phyloP scores from a whole-genome alignment of 2,329 filamentous ascomycete genomes.

The Fusarium penzigii region DNA sequence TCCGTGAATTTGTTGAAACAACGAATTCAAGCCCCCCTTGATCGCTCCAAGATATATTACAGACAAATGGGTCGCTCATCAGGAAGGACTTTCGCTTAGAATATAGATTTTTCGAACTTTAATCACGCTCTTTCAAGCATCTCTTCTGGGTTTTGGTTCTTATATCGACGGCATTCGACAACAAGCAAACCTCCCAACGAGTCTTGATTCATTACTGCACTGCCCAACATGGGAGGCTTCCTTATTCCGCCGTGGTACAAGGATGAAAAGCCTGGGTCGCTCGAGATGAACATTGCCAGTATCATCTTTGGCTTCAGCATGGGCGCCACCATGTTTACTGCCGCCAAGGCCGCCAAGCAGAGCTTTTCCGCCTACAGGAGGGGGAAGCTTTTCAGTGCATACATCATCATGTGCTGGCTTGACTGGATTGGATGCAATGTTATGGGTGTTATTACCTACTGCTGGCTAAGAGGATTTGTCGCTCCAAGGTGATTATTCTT shows the following conservation, averaged over 20 bases:
- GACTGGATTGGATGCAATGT: slow-evolving; percentile 19
- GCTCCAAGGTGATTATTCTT: slow-evolving; percentile 7
- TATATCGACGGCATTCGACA: too few species aligned
- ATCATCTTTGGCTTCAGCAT: slow-evolving; percentile 20
- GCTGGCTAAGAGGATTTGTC: slow-evolving; percentile 6
- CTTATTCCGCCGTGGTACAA: slow-evolving; percentile 17
- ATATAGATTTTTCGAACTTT: too few species aligned
- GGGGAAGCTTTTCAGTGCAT: slow-evolving; percentile 8
- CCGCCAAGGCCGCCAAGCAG: slow-evolving; percentile 7
- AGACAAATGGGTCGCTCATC: too few species aligned
- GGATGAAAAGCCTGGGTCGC: slow-evolving; percentile 1
- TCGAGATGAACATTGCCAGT: slow-evolving; percentile 17
- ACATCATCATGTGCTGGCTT: slow-evolving; percentile 21
- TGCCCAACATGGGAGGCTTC: slow-evolving; percentile 13
- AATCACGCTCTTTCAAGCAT: too few species aligned
- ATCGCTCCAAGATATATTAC: too few species aligned
- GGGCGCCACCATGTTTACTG: slow-evolving; percentile 14
- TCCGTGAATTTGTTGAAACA: too few species aligned
- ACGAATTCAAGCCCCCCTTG: too few species aligned
- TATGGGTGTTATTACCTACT: slow-evolving; percentile 16
- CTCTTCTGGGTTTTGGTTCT: too few species aligned
- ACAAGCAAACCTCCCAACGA: background rate
- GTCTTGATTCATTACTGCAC: background rate
- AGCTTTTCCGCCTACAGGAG: slow-evolving; percentile 7
- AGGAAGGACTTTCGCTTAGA: too few species aligned